Percentiles rank a stretch among this genome's conserved stretches.
Conservation (phyloP, 2,329 filamentous ascomycete genomes). For the Westerdykella ornata region DNA sequence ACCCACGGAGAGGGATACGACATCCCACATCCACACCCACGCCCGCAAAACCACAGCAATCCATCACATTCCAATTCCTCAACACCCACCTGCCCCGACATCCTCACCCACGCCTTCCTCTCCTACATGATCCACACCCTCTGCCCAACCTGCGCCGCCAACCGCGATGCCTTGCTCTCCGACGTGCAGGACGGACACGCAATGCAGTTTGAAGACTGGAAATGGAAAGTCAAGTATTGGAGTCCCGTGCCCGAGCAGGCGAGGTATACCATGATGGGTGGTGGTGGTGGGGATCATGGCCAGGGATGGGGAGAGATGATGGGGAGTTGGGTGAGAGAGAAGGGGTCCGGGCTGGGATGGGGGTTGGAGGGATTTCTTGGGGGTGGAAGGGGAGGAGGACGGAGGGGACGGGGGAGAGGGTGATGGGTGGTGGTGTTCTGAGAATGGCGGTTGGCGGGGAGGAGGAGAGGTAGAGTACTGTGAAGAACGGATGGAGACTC, state of each 20-base stretch:
- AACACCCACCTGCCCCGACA: too few species aligned
- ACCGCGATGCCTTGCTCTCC: too few species aligned
- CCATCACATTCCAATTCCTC: too few species aligned
- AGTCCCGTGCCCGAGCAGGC: slow-evolving; percentile 23
- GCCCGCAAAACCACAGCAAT: too few species aligned
- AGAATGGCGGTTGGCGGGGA: neutral
- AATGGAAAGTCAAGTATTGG: slow-evolving; percentile 39
- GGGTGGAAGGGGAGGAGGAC: neutral
- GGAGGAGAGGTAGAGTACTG: neutral
- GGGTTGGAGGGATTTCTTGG: slow-evolving; percentile 3
- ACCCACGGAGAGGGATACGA: too few species aligned
- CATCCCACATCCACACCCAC: too few species aligned
- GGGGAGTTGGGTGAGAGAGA: slow-evolving; percentile 12
- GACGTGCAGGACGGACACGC: slow-evolving; percentile 1
- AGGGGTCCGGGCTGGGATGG: slow-evolving; percentile 5
- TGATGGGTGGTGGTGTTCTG: neutral
- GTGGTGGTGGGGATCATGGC: slow-evolving; percentile 7
- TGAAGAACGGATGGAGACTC: neutral
- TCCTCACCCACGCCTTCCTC: too few species aligned
- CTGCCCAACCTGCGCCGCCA: neutral
- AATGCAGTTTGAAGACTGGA: slow-evolving; percentile 36
- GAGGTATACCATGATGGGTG: slow-evolving; percentile 15
- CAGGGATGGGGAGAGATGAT: slow-evolving; percentile 5
- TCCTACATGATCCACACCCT: neutral
- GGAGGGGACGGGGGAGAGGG: neutral